phyloP scores from a whole-genome alignment of 1,284 basidiomycete species.

The Ceratobasidium papillatum region DNA sequence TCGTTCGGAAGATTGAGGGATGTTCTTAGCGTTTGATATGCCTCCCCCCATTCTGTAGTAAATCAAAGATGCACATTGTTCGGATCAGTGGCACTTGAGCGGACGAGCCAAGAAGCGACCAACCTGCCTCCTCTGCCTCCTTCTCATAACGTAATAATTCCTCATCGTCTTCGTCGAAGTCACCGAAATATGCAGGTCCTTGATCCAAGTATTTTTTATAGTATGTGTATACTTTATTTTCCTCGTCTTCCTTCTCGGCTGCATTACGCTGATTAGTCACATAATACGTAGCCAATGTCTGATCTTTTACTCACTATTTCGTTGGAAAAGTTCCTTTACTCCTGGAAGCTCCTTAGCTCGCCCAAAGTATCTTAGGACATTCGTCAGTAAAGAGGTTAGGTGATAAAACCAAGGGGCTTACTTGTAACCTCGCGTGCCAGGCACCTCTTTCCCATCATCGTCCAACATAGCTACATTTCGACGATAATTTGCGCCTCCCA shows the following conservation, averaged over 20 bases:
- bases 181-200: conserved; percentile 90
- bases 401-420: conserved; percentile 55
- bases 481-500: conserved; percentile 97
- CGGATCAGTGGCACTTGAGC: conserved; percentile 26
- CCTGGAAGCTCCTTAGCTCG: conserved; percentile 96
- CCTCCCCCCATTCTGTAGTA: conserved; percentile 74
- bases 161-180: conserved; percentile 85
- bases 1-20: conserved; percentile 64
- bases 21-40: conserved; percentile 64
- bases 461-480: conserved; percentile 90
- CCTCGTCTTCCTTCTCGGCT: conserved; percentile 72
- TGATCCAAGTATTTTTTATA: conserved; percentile 92
- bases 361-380: conserved; percentile 85
- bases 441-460: conserved; percentile 94
- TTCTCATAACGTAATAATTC: conserved; percentile 75
- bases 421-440: conserved; percentile 99
- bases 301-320: conserved; percentile 66
- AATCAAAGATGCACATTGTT: conserved; percentile 13
- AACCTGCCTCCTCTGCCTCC: conserved; percentile 78
- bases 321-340: conserved; percentile 91
- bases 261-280: neutral
- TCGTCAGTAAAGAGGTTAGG: neutral
- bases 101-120: conserved; percentile 46
- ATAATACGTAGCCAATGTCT: neutral
- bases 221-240: conserved; percentile 76